These are phyloP conservation scores for Fusarium euwallaceae DNA, from an alignment of 2,329 filamentous ascomycete species.

Conservation along the genomic window DNA sequence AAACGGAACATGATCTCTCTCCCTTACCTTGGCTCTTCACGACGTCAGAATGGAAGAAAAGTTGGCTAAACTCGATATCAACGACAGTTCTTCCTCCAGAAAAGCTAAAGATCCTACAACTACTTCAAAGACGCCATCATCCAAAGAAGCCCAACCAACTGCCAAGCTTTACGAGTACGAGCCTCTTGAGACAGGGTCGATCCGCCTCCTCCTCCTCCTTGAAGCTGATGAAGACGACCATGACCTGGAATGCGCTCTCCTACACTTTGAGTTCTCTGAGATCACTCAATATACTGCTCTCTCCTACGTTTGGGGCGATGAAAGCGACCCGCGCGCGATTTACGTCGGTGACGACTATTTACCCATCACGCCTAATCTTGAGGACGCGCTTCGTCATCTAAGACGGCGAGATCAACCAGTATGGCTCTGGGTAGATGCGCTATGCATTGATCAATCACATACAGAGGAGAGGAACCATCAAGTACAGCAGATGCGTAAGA, in stretches of 20 bases:
- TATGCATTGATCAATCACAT: neutral
- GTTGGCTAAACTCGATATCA: neutral
- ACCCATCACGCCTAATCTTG: neutral
- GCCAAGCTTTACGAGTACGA: neutral
- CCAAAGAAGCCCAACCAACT: neutral
- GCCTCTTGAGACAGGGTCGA: neutral
- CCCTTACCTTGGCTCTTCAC: neutral
- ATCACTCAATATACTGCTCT: neutral
- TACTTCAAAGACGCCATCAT: neutral
- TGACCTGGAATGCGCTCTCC: neutral
- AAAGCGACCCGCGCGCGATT: neutral
- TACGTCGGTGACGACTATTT: neutral
- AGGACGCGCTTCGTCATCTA: neutral
- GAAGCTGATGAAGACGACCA: neutral
- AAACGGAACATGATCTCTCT: neutral
- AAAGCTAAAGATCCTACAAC: neutral
- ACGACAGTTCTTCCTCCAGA: neutral
- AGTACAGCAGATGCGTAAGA: neutral
- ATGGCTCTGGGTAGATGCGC: neutral
- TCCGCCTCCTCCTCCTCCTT: neutral
- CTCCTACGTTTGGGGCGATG: neutral
- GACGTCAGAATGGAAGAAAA: neutral
- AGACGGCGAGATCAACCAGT: neutral
- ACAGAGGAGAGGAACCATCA: neutral
- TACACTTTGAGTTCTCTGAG: neutral